Evolutionary conservation across 352 stramenopile species (phyloP), one percentile per base, ranked within the genome.

Genomic region (Globisporangium okanoganense): DNA sequence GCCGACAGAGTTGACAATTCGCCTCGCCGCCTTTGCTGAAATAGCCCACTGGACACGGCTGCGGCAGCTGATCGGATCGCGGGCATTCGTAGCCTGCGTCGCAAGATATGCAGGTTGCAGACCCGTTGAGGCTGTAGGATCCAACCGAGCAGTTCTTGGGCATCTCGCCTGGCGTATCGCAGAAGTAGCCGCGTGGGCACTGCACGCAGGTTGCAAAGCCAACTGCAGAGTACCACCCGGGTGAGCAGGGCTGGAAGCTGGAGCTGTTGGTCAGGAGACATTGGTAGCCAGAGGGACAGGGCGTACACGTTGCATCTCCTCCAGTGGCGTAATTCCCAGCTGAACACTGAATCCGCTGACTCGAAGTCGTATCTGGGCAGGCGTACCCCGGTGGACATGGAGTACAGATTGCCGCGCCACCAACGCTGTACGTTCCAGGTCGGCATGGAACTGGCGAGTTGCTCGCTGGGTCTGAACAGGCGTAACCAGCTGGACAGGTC

Each of bases 1-100:
- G 84, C 33, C 67, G 65, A 35, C 86, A 95, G 1, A 70, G 64
- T 1, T 71, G 69, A 43, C 86, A 95, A 48, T 88, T 93, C 16
- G 82, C 69, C 4, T 82, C 74, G 1, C 71, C 71, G 36, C 86
- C 86, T 76, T 84, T 74, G 49, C 88, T 96, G 61, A 95, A 97
- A 20, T 91, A 95, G 0, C 91, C 90, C 10, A 96, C 85, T 0
- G 88, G 82, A 58, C 90, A 98, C 22, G 72, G 87, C 62, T 86
- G 85, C 1, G 72, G 91, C 12, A 81, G 64, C 58, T 89, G 90
- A 47, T 85, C 75, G 0, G 76, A 85, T 31, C 70, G 80, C 41
- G 85, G 76, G 61, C 88, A 97, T 59, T 94, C 76, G 76, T 96
- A 96, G 7, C 88, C 91, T 25, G 87, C 77, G 16, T 73, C 66